Evolutionary conservation across 1,284 basidiomycete genomes (phyloP).

Genomic region (Marasmius tenuissimus): DNA sequence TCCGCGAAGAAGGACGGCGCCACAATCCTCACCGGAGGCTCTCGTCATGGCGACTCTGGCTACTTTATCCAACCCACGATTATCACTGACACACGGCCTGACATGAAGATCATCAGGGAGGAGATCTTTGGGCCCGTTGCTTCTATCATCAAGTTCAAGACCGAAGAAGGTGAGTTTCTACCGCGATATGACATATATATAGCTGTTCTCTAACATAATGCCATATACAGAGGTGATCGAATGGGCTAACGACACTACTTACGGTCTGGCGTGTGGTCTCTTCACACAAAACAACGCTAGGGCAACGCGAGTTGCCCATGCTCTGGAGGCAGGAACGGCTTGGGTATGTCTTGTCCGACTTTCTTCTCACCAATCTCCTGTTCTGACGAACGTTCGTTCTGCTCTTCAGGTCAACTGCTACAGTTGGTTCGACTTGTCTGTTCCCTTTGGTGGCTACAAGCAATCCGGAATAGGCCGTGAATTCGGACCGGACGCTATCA

Average conservation of each 20-base stretch:
- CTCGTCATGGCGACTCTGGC: neutral
- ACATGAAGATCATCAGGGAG: no score
- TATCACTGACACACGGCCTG: neutral
- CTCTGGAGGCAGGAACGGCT: neutral
- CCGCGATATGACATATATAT: neutral
- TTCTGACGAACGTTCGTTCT: neutral
- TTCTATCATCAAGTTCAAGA: no score
- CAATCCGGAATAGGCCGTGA: neutral
- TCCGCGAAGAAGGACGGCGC: neutral
- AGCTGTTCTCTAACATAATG: neutral
- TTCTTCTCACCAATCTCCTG: neutral
- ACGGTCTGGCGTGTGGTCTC: neutral
- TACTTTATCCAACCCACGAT: neutral
- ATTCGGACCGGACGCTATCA: neutral
- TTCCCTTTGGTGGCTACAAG: neutral
- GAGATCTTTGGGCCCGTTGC: no score
- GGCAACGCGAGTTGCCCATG: neutral
- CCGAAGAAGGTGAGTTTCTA: neutral
- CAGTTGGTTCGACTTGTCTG: neutral
- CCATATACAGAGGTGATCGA: neutral
- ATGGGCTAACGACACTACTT: neutral
- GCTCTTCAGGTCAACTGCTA: neutral
- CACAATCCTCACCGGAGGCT: neutral
- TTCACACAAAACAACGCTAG: neutral
- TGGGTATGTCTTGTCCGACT: neutral